Percentiles rank a stretch among this genome's conserved stretches.
These are phyloP conservation scores for Holtermannia corniformis DNA, from an alignment of 768 basidiomycete species.

Conservation along the genomic window DNA sequence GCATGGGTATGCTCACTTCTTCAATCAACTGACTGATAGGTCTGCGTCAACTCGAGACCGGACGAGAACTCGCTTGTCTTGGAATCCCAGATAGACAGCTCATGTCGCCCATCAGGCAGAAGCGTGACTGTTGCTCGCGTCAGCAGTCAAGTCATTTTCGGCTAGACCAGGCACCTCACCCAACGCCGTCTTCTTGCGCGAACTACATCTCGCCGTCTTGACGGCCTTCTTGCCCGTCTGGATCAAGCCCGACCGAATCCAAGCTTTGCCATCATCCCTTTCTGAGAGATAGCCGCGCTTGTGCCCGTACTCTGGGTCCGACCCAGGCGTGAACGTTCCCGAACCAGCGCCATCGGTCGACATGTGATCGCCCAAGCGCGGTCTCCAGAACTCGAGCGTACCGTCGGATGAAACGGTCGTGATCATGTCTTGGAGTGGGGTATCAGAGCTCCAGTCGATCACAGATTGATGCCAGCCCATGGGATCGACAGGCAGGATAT, in stretches of 20 bases:
- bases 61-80: constrained; percentile 86
- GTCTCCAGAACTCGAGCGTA: constrained; percentile 78
- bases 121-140: constrained; percentile 44
- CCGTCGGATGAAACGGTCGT: constrained; percentile 68
- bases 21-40: constrained; percentile 49
- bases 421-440: constrained; percentile 52
- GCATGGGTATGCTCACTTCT: neutral
- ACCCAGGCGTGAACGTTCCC: too few species aligned
- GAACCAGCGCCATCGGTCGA: constrained; percentile 9
- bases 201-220: constrained; percentile 70
- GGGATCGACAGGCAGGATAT: constrained; percentile 37
- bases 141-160: neutral
- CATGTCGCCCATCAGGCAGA: constrained; percentile 51
- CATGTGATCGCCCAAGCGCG: constrained; percentile 43
- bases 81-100: constrained; percentile 93
- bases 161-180: constrained; percentile 53
- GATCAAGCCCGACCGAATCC: constrained; percentile 48
- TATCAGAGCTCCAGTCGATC: constrained; percentile 33
- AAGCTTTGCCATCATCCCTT: constrained; percentile 3
- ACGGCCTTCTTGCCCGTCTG: constrained; percentile 60
- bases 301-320: too few species aligned
- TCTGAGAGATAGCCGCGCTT: neutral
- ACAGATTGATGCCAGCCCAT: constrained; percentile 41
- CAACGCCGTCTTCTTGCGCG: constrained; percentile 81
- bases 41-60: constrained; percentile 65